Base-by-base conservation (phyloP, 2,329 filamentous ascomycete genomes). In the Aspergillus ruber region DNA sequence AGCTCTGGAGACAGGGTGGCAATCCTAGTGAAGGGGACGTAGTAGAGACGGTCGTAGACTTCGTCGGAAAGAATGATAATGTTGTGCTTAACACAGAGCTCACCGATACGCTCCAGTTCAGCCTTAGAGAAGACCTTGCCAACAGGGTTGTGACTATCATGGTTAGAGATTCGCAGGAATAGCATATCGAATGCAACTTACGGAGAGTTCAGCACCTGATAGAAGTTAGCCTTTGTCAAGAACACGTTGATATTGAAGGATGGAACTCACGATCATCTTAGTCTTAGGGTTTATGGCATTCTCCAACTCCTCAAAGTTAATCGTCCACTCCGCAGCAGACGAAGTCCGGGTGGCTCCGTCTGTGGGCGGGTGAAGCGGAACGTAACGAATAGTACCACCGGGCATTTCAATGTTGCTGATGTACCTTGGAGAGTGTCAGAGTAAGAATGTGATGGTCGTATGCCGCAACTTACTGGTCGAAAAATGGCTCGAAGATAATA, bases 341-440 rank as follows among this genome's bases (percentile, higher is more conserved):
- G 89, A 88, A 0, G 88, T 95, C 69, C 84, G 81, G 35, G 77
- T 81, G 4, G 83, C 85, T 44, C 93, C 93, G 41, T 89, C 83
- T 54, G 80, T 78, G 8, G 93, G 93, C 23, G 93, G 91, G 52
- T 93, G 87, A 65, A 98, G 77, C n/a, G 93, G 90, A 20, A 97
- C 91, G 65, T 96, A 97, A 58, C 91, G 85, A 54, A 97, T 88
- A 65, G 85, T 94, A 56, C 93, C 93, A 44, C 93, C 93, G 1
- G 93, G 84, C 90, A 98, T 97, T 70, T 96, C 88, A 55, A 98
- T 97, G 71, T 98, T 98, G 75, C 85, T 90, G 57, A 98, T 95
- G 68, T 97, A 95, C 59, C 79, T 83, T 35, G 8, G 9, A 33
- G 15, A 6, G 32, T 10, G 32, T 45, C 7, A 46, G 42, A 3